Base-by-base conservation (phyloP, 179 eudicot genomes). In the Sideroxylon spinosum region DNA sequence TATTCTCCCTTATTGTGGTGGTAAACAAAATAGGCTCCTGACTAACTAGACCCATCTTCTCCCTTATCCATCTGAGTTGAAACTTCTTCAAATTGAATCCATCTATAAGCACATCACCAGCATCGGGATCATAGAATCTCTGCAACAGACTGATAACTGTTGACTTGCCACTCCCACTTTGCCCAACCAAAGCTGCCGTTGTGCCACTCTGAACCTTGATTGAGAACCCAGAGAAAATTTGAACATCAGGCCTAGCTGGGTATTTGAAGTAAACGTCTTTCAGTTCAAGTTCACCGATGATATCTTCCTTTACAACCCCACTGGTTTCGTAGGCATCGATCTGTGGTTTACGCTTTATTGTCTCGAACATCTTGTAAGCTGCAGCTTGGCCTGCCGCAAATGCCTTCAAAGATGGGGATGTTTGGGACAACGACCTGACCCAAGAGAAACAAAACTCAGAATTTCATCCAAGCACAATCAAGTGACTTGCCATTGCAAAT, bases 101-200 rank as follows among this genome's bases (percentile, higher is more conserved):
- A 60, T 94, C 98, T 25, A 94, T 81, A 20, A 86, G 83, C 8
- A 93, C 91, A 68, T 86, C 90, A 7, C 98, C 98, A 10, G 94
- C 80, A n/a, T 91, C 92, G 52, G 98, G 98, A 82, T 93, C 98
- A 67, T 94, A 94, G 79, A 94, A 94, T 71, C 97, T 85, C 85
- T 94, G 96, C 60, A 94, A 61, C 1, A 94, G 86, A 84, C 94
- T 91, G 29, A 94, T 86, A 23, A 93, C 91, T 2, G 97, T 94
- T 9, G 96, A 94, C 73, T 94, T 94, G 25, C 98, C 98, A 73
- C 97, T 92, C 46, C 98, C 98, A 80, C 98, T 94, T 77, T 93
- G 94, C 71, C 98, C 98, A 37, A 94, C 98, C 32, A 94, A 83
- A 71, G 98, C 97, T 9, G 85, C 91, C 72, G 94, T 92, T 78